Percentiles rank a stretch among this genome's conserved stretches.
phyloP scores from a whole-genome alignment of 2,329 filamentous ascomycete species.

The Metarhizium sp. region DNA sequence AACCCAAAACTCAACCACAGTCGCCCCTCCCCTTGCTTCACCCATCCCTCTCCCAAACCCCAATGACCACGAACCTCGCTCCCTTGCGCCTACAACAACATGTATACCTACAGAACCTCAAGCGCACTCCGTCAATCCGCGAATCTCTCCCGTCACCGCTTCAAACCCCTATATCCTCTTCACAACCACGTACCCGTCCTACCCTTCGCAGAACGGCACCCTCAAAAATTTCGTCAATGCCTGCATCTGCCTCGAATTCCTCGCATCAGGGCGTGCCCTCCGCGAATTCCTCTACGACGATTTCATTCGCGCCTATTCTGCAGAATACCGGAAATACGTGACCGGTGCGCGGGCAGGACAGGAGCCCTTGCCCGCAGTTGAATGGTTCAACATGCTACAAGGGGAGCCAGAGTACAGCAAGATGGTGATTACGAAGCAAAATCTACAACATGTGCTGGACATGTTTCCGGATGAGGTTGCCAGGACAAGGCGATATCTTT shows the following conservation, averaged over 20 bases:
- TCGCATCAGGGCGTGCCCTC: conserved; percentile 24
- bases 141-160: background rate
- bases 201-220: conserved; percentile 28
- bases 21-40: background rate
- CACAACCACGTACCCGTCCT: conserved; percentile 33
- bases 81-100: background rate
- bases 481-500: conserved; percentile 5
- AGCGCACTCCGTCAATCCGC: background rate
- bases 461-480: conserved; percentile 24
- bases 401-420: conserved; percentile 19
- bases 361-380: conserved; percentile 25
- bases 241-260: conserved; percentile 31
- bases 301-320: conserved; percentile 36
- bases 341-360: conserved; percentile 12
- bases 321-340: conserved; percentile 33
- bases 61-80: background rate
- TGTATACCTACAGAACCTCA: background rate
- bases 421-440: conserved; percentile 25
- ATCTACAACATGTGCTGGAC: conserved; percentile 23
- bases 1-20: conserved; percentile 1
- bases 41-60: background rate
- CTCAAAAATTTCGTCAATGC: conserved; percentile 33
- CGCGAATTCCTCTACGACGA: conserved; percentile 41
- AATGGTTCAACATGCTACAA: conserved; percentile 30
- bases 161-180: conserved; percentile 29